These are phyloP conservation scores for Usnea hakonensis DNA, from an alignment of 495 filamentous ascomycete species.

Conservation along the genomic window DNA sequence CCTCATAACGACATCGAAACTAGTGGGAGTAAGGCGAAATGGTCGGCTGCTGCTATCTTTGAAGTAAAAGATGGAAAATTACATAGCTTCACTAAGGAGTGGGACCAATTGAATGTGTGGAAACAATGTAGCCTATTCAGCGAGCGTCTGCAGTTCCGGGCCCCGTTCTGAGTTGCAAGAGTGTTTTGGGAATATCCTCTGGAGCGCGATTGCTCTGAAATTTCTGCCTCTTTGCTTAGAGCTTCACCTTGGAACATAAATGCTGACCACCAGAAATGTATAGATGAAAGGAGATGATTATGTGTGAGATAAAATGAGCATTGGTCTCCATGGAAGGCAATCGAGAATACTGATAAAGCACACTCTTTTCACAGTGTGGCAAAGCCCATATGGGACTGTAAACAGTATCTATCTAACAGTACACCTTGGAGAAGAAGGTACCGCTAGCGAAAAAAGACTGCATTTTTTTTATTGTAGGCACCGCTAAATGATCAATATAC, in stretches of 20 bases:
- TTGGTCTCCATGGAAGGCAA: neutral
- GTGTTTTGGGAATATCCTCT: neutral
- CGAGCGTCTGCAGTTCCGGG: no score
- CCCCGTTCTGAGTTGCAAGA: no score
- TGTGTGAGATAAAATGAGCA: slow-evolving; percentile 3
- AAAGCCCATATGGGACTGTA: slow-evolving; percentile 33
- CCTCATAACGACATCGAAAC: slow-evolving; percentile 29
- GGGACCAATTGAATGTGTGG: slow-evolving; percentile 33
- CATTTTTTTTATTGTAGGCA: slow-evolving; percentile 50
- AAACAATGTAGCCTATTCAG: no score
- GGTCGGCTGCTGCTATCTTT: slow-evolving; percentile 32
- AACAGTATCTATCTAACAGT: slow-evolving; percentile 65
- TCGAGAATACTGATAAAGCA: neutral
- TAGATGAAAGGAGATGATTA: slow-evolving; percentile 28
- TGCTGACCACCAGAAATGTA: neutral
- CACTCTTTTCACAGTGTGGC: neutral
- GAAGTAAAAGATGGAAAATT: slow-evolving; percentile 32
- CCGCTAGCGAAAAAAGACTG: slow-evolving; percentile 67
- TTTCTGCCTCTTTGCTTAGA: neutral
- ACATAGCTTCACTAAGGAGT: slow-evolving; percentile 31
- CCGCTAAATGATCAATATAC: slow-evolving; percentile 56
- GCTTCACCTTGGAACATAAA: neutral
- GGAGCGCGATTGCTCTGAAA: no score
- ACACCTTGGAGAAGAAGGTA: slow-evolving; percentile 57
- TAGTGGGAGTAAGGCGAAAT: slow-evolving; percentile 28